Evolutionary conservation across 1,284 basidiomycete species (phyloP).

Genomic region (Ceratobasidium sp.): DNA sequence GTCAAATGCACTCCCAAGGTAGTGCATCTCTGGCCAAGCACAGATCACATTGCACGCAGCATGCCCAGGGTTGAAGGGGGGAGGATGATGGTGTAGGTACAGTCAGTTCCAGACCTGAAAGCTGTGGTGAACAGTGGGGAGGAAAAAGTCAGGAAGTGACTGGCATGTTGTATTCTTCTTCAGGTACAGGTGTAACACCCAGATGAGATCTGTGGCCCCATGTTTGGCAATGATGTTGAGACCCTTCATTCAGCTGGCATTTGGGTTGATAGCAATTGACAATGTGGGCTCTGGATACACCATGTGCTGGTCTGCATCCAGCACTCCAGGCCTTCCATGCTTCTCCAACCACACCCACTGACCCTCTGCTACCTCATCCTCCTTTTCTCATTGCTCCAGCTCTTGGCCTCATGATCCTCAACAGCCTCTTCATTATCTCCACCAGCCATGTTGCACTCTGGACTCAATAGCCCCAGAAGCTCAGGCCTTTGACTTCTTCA

Average conservation of each 20-base stretch:
- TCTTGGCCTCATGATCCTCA: neutral
- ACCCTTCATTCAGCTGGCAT: neutral
- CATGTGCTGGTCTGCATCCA: neutral
- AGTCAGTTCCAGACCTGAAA: conserved; percentile 19
- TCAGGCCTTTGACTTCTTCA: neutral
- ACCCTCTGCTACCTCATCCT: neutral
- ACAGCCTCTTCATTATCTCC: neutral
- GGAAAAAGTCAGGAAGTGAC: no score
- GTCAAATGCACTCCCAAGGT: conserved; percentile 50
- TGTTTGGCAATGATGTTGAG: neutral
- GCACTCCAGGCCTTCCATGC: neutral
- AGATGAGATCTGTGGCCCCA: neutral
- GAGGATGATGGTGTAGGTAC: conserved; percentile 9
- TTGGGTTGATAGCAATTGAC: neutral
- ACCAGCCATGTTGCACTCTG: neutral
- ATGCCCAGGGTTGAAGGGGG: neutral
- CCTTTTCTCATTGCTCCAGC: neutral
- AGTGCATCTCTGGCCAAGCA: neutral
- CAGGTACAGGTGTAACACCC: neutral
- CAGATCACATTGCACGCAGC: conserved; percentile 2
- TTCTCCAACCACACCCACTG: neutral
- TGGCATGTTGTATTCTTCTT: no score
- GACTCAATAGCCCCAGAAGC: neutral
- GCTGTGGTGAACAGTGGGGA: neutral
- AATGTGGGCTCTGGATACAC: neutral